Base-by-base conservation (phyloP, 176 grass and related monocot species). In the Aechmea fasciata region DNA sequence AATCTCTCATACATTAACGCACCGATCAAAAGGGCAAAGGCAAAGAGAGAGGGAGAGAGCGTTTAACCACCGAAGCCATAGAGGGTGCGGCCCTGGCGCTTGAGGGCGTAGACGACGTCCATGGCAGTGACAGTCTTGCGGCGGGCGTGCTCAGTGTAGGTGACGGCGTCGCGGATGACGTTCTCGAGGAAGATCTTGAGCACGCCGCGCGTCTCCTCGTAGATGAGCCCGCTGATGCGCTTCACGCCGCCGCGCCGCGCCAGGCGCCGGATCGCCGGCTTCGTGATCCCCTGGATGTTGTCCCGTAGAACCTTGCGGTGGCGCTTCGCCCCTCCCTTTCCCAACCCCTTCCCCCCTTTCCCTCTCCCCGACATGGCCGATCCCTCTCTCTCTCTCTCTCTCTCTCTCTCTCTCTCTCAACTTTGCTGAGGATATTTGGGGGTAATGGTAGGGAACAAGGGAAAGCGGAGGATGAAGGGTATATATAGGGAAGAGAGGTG, bases 131-230 rank as follows among this genome's bases (percentile, higher is more conserved):
- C 73, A 10, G 73, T 75, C 73, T 75, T 75, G 48, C 73, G 19
- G 22, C 73, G 73, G 15, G 73, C 73, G 63, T 75, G 73, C 73
- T 75, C 73, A 1, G 73, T 67, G 63, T 75, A 75, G 20, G 73
- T 67, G 25, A 75, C 73, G 8, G 73, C 73, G 49, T 75, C 73
- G 50, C 73, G 73, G 49, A 75, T 75, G 49, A 75, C 73, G 9
- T 75, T 75, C 73, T 75, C 73, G 9, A 75, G 63, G 73, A 75
- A 75, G 49, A 75, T 67, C 50, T 75, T 75, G 63, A 75, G 73
- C 49, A 75, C 73, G 25, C 63, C 73, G 22, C 73, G 63, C 6
- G 73, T 75, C 63, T 75, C 73, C 63, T 75, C 73, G 63, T 75
- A 75, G 73, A 75, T 75, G 9, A 75, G 73, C 0, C 73, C 73